A percentile compares a stretch with the other conserved stretches of the same genome.
These are phyloP conservation scores for Colletotrichum camelliae DNA, from an alignment of 2,329 filamentous ascomycete species.

Conservation along the genomic window DNA sequence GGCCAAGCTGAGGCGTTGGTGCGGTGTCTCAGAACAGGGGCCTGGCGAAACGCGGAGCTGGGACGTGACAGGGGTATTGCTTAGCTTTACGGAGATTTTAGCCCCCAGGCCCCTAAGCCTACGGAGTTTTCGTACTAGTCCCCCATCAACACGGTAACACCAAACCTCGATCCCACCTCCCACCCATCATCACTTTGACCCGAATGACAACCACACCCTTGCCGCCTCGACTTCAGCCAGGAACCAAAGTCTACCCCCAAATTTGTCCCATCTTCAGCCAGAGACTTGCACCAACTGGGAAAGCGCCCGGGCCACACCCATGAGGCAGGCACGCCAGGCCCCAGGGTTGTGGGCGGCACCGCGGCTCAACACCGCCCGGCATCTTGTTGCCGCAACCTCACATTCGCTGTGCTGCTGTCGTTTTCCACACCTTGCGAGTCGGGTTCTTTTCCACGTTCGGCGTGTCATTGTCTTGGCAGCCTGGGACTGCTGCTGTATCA, in stretches of 20 bases:
- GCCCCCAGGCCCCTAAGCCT: not conserved
- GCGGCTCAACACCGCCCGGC: not conserved
- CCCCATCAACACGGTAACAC: not conserved
- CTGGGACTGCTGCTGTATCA: slow-evolving; percentile 6
- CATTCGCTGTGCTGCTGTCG: not conserved
- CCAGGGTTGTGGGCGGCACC: not conserved
- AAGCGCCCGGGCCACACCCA: not conserved
- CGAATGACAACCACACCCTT: not conserved
- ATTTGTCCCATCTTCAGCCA: not conserved
- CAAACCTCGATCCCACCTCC: not conserved
- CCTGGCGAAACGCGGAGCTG: not conserved
- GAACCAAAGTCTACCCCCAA: not conserved
- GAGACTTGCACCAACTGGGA: not conserved
- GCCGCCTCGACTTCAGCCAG: not conserved
- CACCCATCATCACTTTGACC: not conserved
- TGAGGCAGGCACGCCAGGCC: not conserved
- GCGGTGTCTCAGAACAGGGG: slow-evolving; percentile 21
- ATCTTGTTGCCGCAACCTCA: not conserved
- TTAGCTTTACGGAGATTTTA: not conserved
- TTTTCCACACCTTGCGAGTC: not conserved
- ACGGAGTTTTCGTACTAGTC: not conserved
- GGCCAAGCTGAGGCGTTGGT: slow-evolving; percentile 14
- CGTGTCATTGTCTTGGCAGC: slow-evolving; percentile 3
- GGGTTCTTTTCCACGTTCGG: not conserved
- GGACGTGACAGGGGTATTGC: not conserved